A percentile compares a stretch with the other conserved stretches of the same genome.
Evolutionary conservation across 306 rosid genomes (phyloP).

Genomic region (Corylus avellana): DNA sequence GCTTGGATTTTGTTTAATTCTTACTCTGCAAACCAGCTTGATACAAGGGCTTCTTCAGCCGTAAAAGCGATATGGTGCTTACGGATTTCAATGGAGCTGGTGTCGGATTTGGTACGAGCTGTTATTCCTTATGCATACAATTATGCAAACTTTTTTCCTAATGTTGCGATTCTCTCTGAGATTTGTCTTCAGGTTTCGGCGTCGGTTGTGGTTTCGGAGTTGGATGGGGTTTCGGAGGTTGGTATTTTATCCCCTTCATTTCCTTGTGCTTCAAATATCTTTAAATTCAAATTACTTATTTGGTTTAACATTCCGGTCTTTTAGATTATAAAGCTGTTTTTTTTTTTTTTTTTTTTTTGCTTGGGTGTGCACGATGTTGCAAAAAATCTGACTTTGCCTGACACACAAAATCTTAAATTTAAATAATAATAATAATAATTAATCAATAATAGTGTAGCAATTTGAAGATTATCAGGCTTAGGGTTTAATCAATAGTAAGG

Average conservation of each 20-base stretch:
- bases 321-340: background rate
- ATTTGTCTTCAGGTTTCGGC: constrained; percentile 68
- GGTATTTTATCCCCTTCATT: constrained; percentile 22
- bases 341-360: background rate
- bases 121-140: background rate
- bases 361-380: background rate
- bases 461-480: background rate
- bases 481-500: background rate
- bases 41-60: background rate
- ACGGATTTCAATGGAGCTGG: constrained; percentile 83
- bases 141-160: background rate
- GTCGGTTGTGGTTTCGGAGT: constrained; percentile 92
- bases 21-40: background rate
- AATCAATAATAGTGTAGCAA: too few relatives aligned
- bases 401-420: too few relatives aligned
- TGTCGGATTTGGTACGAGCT: constrained; percentile 74
- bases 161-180: background rate
- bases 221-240: constrained; percentile 99
- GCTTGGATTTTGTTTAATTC: too few relatives aligned
- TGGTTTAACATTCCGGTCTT: background rate
- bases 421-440: too few relatives aligned
- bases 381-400: too few relatives aligned
- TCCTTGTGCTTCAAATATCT: constrained; percentile 9
- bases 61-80: constrained; percentile 59
- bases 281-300: background rate